A percentile compares a stretch with the other conserved stretches of the same genome.
Evolutionary conservation across 2,329 filamentous ascomycete genomes (phyloP).

Genomic region (Chaetomium globosum): DNA sequence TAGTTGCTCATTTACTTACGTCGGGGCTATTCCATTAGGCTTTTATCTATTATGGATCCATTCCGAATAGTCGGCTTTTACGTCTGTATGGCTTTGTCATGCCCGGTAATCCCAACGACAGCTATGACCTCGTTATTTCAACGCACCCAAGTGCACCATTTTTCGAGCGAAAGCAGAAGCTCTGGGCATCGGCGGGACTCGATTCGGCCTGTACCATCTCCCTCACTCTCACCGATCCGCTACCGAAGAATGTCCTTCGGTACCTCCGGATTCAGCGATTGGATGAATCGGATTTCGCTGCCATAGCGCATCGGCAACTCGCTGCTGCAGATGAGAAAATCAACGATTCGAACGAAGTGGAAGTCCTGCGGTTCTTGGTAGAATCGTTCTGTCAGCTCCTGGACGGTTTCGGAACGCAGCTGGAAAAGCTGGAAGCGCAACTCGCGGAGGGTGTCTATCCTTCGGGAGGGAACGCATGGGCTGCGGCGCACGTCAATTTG

Average conservation of each 20-base stretch:
- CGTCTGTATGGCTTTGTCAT: constrained; percentile 46
- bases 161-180: constrained; percentile 43
- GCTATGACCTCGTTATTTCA: constrained; percentile 44
- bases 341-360: constrained; percentile 41
- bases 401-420: constrained; percentile 39
- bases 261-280: constrained; percentile 44
- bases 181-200: constrained; percentile 43
- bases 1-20: constrained; percentile 11
- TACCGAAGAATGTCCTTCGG: constrained; percentile 42
- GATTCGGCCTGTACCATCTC: constrained; percentile 41
- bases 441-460: constrained; percentile 40
- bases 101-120: constrained; percentile 43
- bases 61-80: constrained; percentile 44
- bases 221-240: constrained; percentile 42
- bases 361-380: constrained; percentile 41
- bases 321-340: constrained; percentile 38
- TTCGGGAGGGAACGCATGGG: constrained; percentile 43
- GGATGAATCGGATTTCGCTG: constrained; percentile 39
- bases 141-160: constrained; percentile 42
- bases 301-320: constrained; percentile 30
- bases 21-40: constrained; percentile 34
- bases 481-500: constrained; percentile 40
- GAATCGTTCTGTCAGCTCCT: constrained; percentile 41
- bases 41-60: constrained; percentile 42
- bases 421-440: constrained; percentile 41